phyloP scores from a whole-genome alignment of 805 yeast species.

The Candida silvicultrix region DNA sequence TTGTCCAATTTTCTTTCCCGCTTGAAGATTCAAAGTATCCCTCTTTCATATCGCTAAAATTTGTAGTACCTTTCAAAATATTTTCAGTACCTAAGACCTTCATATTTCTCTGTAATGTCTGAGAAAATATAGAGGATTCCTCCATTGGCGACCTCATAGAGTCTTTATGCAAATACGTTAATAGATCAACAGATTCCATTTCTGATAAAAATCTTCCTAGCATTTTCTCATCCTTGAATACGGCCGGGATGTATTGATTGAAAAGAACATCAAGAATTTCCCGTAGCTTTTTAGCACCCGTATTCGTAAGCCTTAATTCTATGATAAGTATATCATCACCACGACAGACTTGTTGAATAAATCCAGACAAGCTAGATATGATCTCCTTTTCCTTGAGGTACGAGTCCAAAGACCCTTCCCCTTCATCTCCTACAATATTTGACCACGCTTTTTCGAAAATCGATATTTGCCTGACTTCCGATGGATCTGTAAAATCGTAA shows the following conservation, averaged over 20 bases:
- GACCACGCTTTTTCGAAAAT: slow-evolving; percentile 42
- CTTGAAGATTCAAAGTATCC: slow-evolving; percentile 26
- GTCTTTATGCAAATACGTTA: slow-evolving; percentile 40
- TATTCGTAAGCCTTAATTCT: slow-evolving; percentile 41
- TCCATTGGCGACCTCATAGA: slow-evolving; percentile 33
- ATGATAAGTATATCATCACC: slow-evolving; percentile 37
- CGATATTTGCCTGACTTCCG: slow-evolving; percentile 17
- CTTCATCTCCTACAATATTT: slow-evolving; percentile 59
- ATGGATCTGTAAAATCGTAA: not conserved
- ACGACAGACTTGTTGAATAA: slow-evolving; percentile 29
- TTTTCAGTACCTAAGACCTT: slow-evolving; percentile 26
- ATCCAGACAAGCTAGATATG: slow-evolving; percentile 35
- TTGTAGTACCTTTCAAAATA: slow-evolving; percentile 36
- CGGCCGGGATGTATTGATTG: slow-evolving; percentile 9
- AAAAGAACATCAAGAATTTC: slow-evolving; percentile 30
- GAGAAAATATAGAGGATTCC: slow-evolving; percentile 39
- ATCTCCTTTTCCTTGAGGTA: slow-evolving; percentile 28
- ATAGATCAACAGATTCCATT: slow-evolving; percentile 36
- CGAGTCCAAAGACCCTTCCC: slow-evolving; percentile 41
- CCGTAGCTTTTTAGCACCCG: slow-evolving; percentile 35
- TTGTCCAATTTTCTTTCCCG: slow-evolving; percentile 37
- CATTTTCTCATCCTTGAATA: slow-evolving; percentile 14
- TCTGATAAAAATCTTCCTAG: slow-evolving; percentile 41
- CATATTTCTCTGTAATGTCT: slow-evolving; percentile 32
- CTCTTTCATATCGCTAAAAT: slow-evolving; percentile 23